These are phyloP conservation scores for Coniella vitis DNA, from an alignment of 2,329 filamentous ascomycete species.

Conservation along the genomic window DNA sequence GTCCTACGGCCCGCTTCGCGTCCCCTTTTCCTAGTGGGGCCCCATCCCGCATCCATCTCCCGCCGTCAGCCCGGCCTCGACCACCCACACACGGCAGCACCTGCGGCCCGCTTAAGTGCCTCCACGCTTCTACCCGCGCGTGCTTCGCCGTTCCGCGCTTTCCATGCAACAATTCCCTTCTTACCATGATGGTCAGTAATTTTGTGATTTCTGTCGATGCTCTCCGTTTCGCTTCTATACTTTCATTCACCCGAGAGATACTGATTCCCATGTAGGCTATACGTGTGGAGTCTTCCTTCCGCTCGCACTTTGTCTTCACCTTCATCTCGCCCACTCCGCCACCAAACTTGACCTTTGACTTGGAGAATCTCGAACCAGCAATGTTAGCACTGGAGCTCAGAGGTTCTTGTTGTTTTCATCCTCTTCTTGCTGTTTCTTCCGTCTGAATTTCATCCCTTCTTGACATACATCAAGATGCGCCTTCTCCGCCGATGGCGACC, in stretches of 20 bases:
- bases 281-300: too few species aligned
- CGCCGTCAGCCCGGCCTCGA: not conserved
- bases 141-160: too few species aligned
- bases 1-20: not conserved
- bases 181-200: too few species aligned
- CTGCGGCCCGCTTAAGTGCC: not conserved
- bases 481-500: conserved; percentile 15
- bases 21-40: conserved; percentile 1
- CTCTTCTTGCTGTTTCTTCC: not conserved
- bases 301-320: not conserved
- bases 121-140: too few species aligned
- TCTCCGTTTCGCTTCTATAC: too few species aligned
- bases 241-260: too few species aligned
- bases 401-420: not conserved
- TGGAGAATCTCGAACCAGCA: not conserved
- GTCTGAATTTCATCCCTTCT: not conserved
- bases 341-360: not conserved
- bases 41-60: not conserved
- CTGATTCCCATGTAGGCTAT: too few species aligned
- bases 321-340: not conserved
- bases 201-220: too few species aligned
- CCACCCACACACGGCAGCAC: not conserved
- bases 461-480: conserved; percentile 4
- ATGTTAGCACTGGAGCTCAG: conserved; percentile 1
- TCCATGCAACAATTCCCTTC: too few species aligned